Conservation (phyloP, 2,329 filamentous ascomycete species). For the Alternaria rosae region DNA sequence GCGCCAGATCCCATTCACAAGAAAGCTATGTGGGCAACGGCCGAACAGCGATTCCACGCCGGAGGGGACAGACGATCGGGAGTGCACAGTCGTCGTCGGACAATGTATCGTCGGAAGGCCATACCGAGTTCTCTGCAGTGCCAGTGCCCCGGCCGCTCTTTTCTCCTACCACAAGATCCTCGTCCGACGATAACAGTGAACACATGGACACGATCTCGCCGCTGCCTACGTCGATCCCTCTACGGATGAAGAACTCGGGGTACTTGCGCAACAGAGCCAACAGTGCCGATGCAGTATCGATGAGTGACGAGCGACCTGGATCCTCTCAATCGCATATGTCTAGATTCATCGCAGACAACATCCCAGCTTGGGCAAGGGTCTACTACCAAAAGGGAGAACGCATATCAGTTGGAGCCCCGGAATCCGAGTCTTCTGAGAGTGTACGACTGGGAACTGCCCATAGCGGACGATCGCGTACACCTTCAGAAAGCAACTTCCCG, state of each 20-base stretch:
- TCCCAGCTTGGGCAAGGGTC: conserved; percentile 50
- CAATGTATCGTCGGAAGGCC: conserved; percentile 35
- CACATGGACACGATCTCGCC: conserved; percentile 51
- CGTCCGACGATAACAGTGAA: conserved; percentile 44
- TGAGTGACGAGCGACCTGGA: conserved; percentile 44
- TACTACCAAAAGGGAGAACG: conserved; percentile 50
- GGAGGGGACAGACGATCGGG: conserved; percentile 42
- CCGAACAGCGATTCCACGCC: conserved; percentile 31
- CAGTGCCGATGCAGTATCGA: conserved; percentile 41
- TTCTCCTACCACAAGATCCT: conserved; percentile 32
- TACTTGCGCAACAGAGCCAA: conserved; percentile 43
- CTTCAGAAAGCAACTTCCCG: conserved; percentile 49
- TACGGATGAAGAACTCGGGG: conserved; percentile 50
- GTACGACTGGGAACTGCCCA: conserved; percentile 44
- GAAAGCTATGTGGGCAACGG: conserved; percentile 38
- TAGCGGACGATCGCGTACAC: conserved; percentile 47
- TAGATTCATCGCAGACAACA: conserved; percentile 44
- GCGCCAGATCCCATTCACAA: conserved; percentile 42
- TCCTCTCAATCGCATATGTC: conserved; percentile 48
- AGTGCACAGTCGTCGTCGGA: conserved; percentile 46
- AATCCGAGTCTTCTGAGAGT: conserved; percentile 44
- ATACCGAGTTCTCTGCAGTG: conserved; percentile 44
- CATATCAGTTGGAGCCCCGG: conserved; percentile 44
- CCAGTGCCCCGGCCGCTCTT: conserved; percentile 48
- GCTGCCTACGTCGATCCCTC: conserved; percentile 46